Base-by-base conservation (phyloP, 768 basidiomycete genomes). In the Inosperma sp. region DNA sequence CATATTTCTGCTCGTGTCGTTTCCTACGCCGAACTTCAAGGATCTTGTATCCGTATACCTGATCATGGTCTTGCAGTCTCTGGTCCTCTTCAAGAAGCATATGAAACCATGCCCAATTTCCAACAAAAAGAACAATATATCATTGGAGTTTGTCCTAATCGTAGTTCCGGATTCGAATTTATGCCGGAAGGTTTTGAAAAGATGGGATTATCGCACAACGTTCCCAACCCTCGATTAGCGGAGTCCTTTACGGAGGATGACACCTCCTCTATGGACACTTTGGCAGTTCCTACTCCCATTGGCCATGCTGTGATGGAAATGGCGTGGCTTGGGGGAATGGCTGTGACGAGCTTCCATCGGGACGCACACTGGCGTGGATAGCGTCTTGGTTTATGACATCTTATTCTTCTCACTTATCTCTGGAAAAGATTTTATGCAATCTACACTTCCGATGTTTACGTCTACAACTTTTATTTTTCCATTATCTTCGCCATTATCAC, bases 111-210 rank as follows among this genome's bases (percentile, higher is more conserved):
- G 60, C 77, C 69, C 7, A 36, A 23, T 7, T 25, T 50, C 68
- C 35, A 68, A 53, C 37, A 37, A 13, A 17, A 23, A 44, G 55
- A 52, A 31, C 71, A 75, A 48, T 76, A 73, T 22, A 72, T 84
- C 49, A 75, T 88, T 36, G 85, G 83, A 9, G 66, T 78, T 2
- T 89, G 84, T 56, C 66, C 75, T 44, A 77, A 81, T 21, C 78
- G 83, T 17, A 78, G 83, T 25, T 65, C 70, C 1, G 88, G 88
- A 4, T 78, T 94, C 44, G 82, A 89, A 64, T 90, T 94, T 54
- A 65, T 83, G n/a, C 79, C 85, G 0, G 84, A 94, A 42, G 91
- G 88, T 0, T 73, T 93, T 48, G 76, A 81, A 56, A 80, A 82
- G 63, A 74, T 94, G 49, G 89, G 88, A 0, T 68, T 93, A 54